These are phyloP conservation scores for Tylopilus sp. DNA, from an alignment of 1,284 basidiomycete species.

Conservation along the genomic window DNA sequence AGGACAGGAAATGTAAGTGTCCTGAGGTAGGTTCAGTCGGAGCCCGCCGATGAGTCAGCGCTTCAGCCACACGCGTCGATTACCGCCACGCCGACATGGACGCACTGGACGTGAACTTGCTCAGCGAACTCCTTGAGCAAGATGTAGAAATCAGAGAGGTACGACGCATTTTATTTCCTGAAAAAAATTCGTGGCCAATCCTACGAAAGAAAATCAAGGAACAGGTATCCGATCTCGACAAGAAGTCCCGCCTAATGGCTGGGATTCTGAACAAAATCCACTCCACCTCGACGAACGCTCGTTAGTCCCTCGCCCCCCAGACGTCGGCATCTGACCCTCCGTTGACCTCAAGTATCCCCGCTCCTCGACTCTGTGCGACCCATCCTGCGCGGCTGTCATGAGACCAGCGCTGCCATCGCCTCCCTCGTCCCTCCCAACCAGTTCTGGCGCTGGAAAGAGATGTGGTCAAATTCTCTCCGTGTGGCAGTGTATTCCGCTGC, in stretches of 20 bases:
- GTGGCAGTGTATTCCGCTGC: constrained; percentile 64
- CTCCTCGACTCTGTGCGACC: constrained; percentile 57
- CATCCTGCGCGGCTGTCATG: constrained; percentile 51
- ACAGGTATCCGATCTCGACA: constrained; percentile 67
- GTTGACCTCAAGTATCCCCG: constrained; percentile 46
- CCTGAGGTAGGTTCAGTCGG: constrained; percentile 7
- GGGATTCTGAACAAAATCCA: constrained; percentile 73
- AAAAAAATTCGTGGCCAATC: constrained; percentile 23
- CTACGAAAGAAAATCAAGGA: constrained; percentile 67
- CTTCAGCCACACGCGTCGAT: neutral
- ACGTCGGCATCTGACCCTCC: constrained; percentile 8
- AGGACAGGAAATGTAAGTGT: neutral
- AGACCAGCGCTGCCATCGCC: constrained; percentile 49
- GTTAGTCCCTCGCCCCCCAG: constrained; percentile 39
- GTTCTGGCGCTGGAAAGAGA: constrained; percentile 80
- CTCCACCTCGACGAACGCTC: constrained; percentile 58
- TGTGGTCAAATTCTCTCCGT: constrained; percentile 66
- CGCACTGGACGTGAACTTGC: constrained; percentile 46
- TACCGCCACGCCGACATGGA: constrained; percentile 44
- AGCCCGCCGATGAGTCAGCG: constrained; percentile 6
- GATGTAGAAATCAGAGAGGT: constrained; percentile 55
- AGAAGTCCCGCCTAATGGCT: constrained; percentile 61
- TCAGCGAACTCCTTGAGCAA: constrained; percentile 51
- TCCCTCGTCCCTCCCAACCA: constrained; percentile 62
- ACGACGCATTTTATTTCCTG: constrained; percentile 13